phyloP scores from a whole-genome alignment of 2,329 filamentous ascomycete species.

The Hysterium pulicare region DNA sequence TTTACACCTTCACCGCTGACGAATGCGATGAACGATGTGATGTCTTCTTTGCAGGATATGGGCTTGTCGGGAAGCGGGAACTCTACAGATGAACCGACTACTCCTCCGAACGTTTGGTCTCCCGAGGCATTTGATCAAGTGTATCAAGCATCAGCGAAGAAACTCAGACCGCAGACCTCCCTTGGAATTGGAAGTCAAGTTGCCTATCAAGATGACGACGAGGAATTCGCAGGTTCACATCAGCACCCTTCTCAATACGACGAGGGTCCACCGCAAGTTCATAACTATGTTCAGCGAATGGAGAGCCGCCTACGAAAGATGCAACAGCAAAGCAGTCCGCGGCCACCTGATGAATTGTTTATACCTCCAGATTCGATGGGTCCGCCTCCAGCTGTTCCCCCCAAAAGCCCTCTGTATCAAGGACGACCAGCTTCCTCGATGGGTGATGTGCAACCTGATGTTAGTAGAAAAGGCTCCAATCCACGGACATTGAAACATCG shows the following conservation, averaged over 20 bases:
- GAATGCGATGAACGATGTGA: slow-evolving; percentile 97
- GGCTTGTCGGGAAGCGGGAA: slow-evolving; percentile 55
- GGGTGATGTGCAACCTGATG: slow-evolving; percentile 18
- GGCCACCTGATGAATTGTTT: slow-evolving; percentile 49
- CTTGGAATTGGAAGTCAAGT: slow-evolving; percentile 60
- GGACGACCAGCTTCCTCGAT: slow-evolving; percentile 41
- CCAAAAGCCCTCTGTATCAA: slow-evolving; percentile 49
- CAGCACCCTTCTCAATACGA: slow-evolving; percentile 46
- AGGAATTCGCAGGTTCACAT: slow-evolving; percentile 52
- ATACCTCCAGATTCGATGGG: slow-evolving; percentile 40
- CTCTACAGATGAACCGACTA: slow-evolving; percentile 54
- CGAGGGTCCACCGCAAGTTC: slow-evolving; percentile 66
- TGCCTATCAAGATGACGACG: slow-evolving; percentile 47
- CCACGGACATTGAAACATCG: slow-evolving; percentile 51
- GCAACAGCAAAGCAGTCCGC: slow-evolving; percentile 49
- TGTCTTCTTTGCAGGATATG: slow-evolving; percentile 90
- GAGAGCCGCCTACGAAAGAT: slow-evolving; percentile 73
- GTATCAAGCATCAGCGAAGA: slow-evolving; percentile 41
- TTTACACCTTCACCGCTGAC: slow-evolving; percentile 84
- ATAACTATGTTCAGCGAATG: slow-evolving; percentile 89
- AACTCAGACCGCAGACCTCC: slow-evolving; percentile 61
- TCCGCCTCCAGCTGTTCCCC: slow-evolving; percentile 60
- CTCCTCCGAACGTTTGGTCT: slow-evolving; percentile 75
- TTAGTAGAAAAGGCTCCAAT: slow-evolving; percentile 28
- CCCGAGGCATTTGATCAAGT: slow-evolving; percentile 75